Base-by-base conservation (phyloP, 2,329 filamentous ascomycete genomes). In the Penicillium paneum region DNA sequence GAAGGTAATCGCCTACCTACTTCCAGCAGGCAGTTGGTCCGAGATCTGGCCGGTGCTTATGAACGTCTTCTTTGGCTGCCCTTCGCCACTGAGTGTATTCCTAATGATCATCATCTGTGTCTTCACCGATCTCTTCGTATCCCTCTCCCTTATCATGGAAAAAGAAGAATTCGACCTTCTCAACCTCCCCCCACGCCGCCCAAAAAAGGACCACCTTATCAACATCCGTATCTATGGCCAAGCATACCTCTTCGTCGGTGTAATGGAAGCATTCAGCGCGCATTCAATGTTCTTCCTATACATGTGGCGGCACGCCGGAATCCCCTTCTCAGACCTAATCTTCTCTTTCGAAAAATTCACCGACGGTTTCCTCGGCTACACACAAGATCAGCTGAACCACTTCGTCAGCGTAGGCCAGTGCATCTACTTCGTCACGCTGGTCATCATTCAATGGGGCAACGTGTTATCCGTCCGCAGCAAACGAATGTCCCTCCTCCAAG, bases 101-200 rank as follows among this genome's bases (percentile, higher is more conserved):
- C 73, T 83, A 39, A 83, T 83, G 80, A 82, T 82, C 59, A 80
- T 82, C 57, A 81, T 82, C 47, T 83, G 80, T 52, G 78, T 82
- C 56, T 82, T 82, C 56, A 82, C 79, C 12, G 80, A 82, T 61
- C 67, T 81, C 0, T 82, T 82, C 67, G 67, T 80, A 2, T 78
- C 77, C 0, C 66, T 82, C 0, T 78, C 78, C 0, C 67, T 82
- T 2, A 81, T 82, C 56, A 81, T 81, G 79, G 80, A 83, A 49
- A 79, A 80, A 60, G 78, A 81, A 47, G 80, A 83, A 49, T 81
- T 80, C 50, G 79, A 82, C 49, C 73, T 83, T 0, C 69, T 83
- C 17, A 75, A 73, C 3, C 71, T 81, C 0, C 79, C 79, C 2
- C 80, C 80, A 0, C 78, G 80, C 10, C 76, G 81, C 59, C 76